Evolutionary conservation across 352 stramenopile genomes (phyloP).

Genomic region (Globisporangium viniferum): DNA sequence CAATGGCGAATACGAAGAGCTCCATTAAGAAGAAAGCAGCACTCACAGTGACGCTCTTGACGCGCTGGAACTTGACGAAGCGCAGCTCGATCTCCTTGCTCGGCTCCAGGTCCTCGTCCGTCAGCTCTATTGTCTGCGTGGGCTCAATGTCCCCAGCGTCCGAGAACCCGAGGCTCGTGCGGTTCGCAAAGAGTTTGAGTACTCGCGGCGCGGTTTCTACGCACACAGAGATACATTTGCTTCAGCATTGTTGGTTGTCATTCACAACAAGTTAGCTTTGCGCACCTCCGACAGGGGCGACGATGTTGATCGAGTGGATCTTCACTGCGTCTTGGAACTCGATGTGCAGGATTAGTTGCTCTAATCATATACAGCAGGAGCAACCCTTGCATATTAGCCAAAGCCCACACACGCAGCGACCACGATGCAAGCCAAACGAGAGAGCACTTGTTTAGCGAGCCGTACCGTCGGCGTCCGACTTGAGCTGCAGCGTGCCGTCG

Average conservation of each 20-base stretch:
- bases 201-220: slow-evolving; percentile 55
- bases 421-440: neutral
- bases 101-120: slow-evolving; percentile 41
- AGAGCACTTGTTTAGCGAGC: neutral
- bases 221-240: neutral
- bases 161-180: slow-evolving; percentile 69
- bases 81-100: slow-evolving; percentile 68
- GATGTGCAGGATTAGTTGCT: slow-evolving; percentile 80
- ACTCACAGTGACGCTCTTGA: slow-evolving; percentile 61
- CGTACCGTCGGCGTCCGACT: slow-evolving; percentile 72
- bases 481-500: slow-evolving; percentile 70
- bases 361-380: slow-evolving; percentile 19
- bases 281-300: slow-evolving; percentile 42
- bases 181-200: slow-evolving; percentile 74
- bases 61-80: slow-evolving; percentile 82
- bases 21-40: neutral
- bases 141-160: slow-evolving; percentile 66
- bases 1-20: neutral
- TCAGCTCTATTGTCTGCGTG: slow-evolving; percentile 68
- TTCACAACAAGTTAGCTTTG: neutral
- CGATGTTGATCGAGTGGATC: slow-evolving; percentile 68
- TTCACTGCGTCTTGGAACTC: slow-evolving; percentile 83
- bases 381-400: neutral
- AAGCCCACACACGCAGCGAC: neutral
- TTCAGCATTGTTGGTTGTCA: neutral